Percentiles rank a stretch among this genome's conserved stretches.
Conservation (phyloP, 208 protist species). For the Acanthamoeba lenticulata region DNA sequence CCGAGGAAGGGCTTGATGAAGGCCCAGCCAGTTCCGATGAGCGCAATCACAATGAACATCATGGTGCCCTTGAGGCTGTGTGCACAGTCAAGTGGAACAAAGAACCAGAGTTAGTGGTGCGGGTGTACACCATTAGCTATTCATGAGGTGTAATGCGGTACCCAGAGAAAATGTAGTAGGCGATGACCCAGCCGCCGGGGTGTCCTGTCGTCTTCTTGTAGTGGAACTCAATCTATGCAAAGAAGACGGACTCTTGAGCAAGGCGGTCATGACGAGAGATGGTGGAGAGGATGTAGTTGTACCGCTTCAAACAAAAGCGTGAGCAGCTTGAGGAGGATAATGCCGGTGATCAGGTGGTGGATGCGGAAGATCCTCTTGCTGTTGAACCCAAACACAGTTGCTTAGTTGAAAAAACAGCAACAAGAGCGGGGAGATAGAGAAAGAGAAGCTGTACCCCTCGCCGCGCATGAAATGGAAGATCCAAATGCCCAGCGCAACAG, state of each 20-base stretch:
- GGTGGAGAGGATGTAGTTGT: not conserved
- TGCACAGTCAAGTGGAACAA: slow-evolving; percentile 16
- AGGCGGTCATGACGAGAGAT: not conserved
- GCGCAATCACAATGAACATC: slow-evolving; percentile 85
- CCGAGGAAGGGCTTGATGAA: slow-evolving; percentile 88
- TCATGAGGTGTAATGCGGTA: not conserved
- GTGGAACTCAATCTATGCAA: slow-evolving; percentile 78
- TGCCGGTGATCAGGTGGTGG: slow-evolving; percentile 65
- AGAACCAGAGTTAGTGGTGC: no score
- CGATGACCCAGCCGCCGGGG: slow-evolving; percentile 80
- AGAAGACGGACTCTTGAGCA: not conserved
- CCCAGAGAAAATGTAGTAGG: slow-evolving; percentile 85
- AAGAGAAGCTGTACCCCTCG: not conserved
- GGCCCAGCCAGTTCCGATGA: slow-evolving; percentile 88
- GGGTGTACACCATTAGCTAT: not conserved
- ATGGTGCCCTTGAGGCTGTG: slow-evolving; percentile 83
- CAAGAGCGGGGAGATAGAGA: not conserved
- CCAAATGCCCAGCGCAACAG: slow-evolving; percentile 1
- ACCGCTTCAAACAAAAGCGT: slow-evolving; percentile 80
- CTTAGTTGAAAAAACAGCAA: not conserved
- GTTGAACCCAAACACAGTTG: not conserved
- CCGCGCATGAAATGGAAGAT: slow-evolving; percentile 45
- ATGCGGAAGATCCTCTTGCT: slow-evolving; percentile 42
- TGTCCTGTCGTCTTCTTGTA: slow-evolving; percentile 79
- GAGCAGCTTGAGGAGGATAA: slow-evolving; percentile 80